Base-by-base conservation (phyloP, 495 filamentous ascomycete genomes). In the Apodospora peruviana region DNA sequence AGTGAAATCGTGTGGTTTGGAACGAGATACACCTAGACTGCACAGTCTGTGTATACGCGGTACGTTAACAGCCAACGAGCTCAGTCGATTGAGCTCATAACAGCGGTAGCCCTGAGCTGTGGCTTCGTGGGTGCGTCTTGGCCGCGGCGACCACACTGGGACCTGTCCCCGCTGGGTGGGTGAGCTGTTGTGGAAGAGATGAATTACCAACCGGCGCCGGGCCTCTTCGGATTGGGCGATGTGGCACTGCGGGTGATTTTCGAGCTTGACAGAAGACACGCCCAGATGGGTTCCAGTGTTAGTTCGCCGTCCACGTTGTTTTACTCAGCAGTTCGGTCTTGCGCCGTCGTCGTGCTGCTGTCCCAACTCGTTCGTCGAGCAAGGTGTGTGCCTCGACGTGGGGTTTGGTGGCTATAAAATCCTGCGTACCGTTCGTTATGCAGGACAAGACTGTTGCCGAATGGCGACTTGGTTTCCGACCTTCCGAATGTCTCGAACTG, bases 1-100 rank as follows among this genome's bases (percentile, higher is more conserved):
- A 24, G 43, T 32, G 45, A 29, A 36, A 42, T 47, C 38, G 50
- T 20, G n/a, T n/a, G n/a, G n/a, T n/a, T n/a, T n/a, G n/a, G n/a
- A n/a, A n/a, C n/a, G n/a, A n/a, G n/a, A n/a, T n/a, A n/a, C n/a
- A n/a, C n/a, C n/a, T n/a, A n/a, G n/a, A n/a, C n/a, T n/a, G n/a
- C n/a, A n/a, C n/a, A n/a, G n/a, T n/a, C n/a, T n/a, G n/a, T n/a
- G n/a, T n/a, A n/a, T n/a, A n/a, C n/a, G n/a, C n/a, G n/a, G n/a
- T n/a, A n/a, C n/a, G n/a, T n/a, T n/a, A n/a, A n/a, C n/a, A 20
- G 38, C 36, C 37, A 23, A 38, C 29, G 14, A 27, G 8, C 44
- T 23, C 11, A 27, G 24, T 11, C 14, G 24, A 24, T 41, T 25
- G 37, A 41, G 21, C 32, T 32, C 27, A 32, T 32, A 32, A 32